Base-by-base conservation (phyloP, 441 rosid species). In the Croton laevigatus region DNA sequence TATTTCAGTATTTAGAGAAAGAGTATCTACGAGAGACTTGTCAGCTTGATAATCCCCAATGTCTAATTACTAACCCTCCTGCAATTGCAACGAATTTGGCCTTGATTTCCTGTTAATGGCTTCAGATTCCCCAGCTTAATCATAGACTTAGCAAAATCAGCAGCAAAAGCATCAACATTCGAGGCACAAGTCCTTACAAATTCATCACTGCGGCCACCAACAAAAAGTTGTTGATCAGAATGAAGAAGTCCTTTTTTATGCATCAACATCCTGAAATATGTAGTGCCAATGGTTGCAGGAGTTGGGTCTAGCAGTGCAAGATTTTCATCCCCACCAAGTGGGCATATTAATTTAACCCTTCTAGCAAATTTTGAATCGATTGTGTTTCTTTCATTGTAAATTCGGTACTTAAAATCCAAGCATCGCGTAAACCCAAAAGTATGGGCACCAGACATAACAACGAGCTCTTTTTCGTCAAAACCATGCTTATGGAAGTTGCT, bases 51-150 rank as follows among this genome's bases (percentile, higher is more conserved):
- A 27, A 27, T 27, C 32, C 32, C 2, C 2, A 27, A 27, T 27
- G 32, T 27, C 32, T 27, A 27, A 1, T 27, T 27, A 2, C 2
- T 27, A 27, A 80, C 72, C 48, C 2, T 63, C 75, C 83, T 69
- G 72, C 88, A 86, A 17, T 83, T 72, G 9, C 16, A 27, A 51
- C 81, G 77, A 80, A 80, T 69, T 62, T 82, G 82, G 17, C 91
- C 87, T 46, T 65, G 6, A 1, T 72, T 44, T 12, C 86, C 81
- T 0, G 80, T 83, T 73, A 83, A 71, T 0, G 81, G 82, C 20
- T 73, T 77, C 11, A 87, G 80, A 40, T 79, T 84, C 3, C 90
- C 88, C 88, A 84, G 80, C 76, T 84, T 84, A 27, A 79, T 54
- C 85, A 86, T 81, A 4, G 88, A 78, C 10, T 61, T 62, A 0